Percentiles rank a stretch among this genome's conserved stretches.
These are phyloP conservation scores for Flaveria robusta DNA, from an alignment of 129 eudicot genomes.

Conservation along the genomic window DNA sequence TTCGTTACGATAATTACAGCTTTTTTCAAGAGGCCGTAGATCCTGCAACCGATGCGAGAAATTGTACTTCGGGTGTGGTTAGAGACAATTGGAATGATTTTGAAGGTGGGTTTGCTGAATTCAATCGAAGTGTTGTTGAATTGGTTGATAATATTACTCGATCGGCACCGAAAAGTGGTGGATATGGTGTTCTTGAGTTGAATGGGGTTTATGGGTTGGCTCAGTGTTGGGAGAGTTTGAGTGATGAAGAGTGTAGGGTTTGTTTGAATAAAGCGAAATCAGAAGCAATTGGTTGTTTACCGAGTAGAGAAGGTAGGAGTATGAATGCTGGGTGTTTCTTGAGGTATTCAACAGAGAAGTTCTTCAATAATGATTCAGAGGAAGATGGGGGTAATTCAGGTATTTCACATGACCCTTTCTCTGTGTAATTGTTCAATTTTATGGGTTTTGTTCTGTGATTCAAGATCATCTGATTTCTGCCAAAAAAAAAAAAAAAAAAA, in stretches of 20 bases:
- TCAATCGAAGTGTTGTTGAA: constrained; percentile 28
- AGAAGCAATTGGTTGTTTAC: constrained; percentile 47
- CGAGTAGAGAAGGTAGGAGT: constrained; percentile 65
- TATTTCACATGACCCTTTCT: constrained; percentile 9
- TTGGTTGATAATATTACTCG: constrained; percentile 51
- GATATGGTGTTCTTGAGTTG: constrained; percentile 48
- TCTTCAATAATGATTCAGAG: constrained; percentile 39
- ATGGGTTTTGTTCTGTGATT: constrained; percentile 5
- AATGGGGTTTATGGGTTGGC: constrained; percentile 72
- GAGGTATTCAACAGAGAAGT: constrained; percentile 67
- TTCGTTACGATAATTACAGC: constrained; percentile 54
- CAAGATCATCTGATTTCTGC: constrained; percentile 4
- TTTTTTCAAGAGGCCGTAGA: constrained; percentile 51
- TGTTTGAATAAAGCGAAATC: constrained; percentile 56
- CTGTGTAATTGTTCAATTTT: background rate
- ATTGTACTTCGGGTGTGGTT: constrained; percentile 36
- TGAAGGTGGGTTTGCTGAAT: constrained; percentile 22
- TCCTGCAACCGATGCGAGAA: constrained; percentile 30
- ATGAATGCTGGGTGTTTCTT: constrained; percentile 72
- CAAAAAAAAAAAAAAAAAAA: background rate
- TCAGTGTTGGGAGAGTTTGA: constrained; percentile 72
- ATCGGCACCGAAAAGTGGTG: constrained; percentile 35
- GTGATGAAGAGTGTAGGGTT: constrained; percentile 45
- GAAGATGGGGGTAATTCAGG: constrained; percentile 39
- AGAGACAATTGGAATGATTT: constrained; percentile 16